Conservation (phyloP, 176 grass and related monocot genomes). For the Musa schizocarpa region DNA sequence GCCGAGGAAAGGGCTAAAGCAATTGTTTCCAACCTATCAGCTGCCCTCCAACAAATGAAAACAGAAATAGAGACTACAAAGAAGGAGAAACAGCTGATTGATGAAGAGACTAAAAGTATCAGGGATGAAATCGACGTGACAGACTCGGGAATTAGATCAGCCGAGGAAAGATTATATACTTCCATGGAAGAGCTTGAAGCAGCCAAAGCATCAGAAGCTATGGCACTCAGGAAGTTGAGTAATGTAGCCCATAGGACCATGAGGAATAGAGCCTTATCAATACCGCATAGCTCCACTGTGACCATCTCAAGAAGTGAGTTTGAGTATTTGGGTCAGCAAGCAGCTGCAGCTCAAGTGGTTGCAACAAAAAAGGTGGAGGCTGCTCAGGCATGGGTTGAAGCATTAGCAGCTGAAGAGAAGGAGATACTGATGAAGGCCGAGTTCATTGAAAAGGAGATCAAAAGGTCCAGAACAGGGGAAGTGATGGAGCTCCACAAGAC, state of each 20-base stretch:
- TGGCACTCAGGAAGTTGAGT: slow-evolving; percentile 60
- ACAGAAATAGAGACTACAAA: slow-evolving; percentile 38
- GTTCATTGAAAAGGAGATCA: slow-evolving; percentile 23
- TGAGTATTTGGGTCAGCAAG: slow-evolving; percentile 49
- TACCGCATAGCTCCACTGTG: slow-evolving; percentile 16
- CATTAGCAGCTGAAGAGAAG: slow-evolving; percentile 35
- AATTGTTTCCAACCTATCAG: slow-evolving; percentile 48
- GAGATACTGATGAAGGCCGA: slow-evolving; percentile 39
- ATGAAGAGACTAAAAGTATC: slow-evolving; percentile 35
- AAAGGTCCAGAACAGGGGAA: slow-evolving; percentile 22
- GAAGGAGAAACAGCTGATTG: slow-evolving; percentile 39
- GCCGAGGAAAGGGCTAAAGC: slow-evolving; percentile 49
- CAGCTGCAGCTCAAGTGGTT: not conserved
- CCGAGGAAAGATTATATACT: slow-evolving; percentile 26
- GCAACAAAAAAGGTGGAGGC: slow-evolving; percentile 15
- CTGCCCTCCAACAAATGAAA: slow-evolving; percentile 51
- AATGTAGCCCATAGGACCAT: slow-evolving; percentile 32
- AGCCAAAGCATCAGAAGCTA: slow-evolving; percentile 45
- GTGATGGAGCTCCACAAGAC: slow-evolving; percentile 16
- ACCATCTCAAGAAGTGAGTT: slow-evolving; percentile 75
- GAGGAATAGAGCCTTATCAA: slow-evolving; percentile 25
- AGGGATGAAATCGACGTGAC: slow-evolving; percentile 29
- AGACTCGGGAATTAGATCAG: slow-evolving; percentile 17
- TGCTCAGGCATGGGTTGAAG: slow-evolving; percentile 18
- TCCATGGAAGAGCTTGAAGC: slow-evolving; percentile 49